Evolutionary conservation across 2,329 filamentous ascomycete genomes (phyloP), one percentile per base, ranked within the genome.

Genomic region (Paecilomyces sp.): DNA sequence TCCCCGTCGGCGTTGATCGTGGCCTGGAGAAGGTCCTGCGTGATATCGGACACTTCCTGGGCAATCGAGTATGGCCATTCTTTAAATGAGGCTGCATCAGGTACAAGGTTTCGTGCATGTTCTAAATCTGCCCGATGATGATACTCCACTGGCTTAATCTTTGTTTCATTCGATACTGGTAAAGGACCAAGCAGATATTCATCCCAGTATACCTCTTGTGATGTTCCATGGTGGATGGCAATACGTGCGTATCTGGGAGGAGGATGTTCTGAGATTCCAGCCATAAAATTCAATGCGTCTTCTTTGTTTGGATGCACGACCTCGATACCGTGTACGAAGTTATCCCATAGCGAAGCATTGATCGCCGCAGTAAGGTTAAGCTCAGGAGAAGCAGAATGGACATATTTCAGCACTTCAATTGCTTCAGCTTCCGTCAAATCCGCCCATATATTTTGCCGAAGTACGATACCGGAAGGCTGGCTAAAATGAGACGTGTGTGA

Each of bases 151-250:
- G 74, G 73, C 57, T 74, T 63, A 28, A 78, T 67, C 15, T 63
- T 74, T 4, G 78, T 79, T 18, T 72, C 62, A 22, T 64, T 57
- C 7, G 67, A 68, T 3, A 81, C 70, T 1, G 80, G 81, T 3
- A 83, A 71, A 1, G 81, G 80, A 0, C 80, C 80, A 30, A 82
- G 74, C 72, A 80, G 79, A 63, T 78, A 81, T 62, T 82, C 79
- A 59, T 80, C 76, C 4, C 76, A 77, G 30, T 77, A 73, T 1
- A 79, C 79, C 12, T 75, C 71, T 3, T 65, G 62, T 54, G 75
- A 77, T 0, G 75, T 77, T 11, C 77, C 76, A 59, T 79, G 73
- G 51, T 79, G 78, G 50, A 82, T 74, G 57, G 81, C 76, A 1
- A 74, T 79, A 24, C 79, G 71, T 30, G 80, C 80, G 67, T 78